Evolutionary conservation across 2,329 filamentous ascomycete species (phyloP).

Genomic region (Teratosphaeriaceae sp.): DNA sequence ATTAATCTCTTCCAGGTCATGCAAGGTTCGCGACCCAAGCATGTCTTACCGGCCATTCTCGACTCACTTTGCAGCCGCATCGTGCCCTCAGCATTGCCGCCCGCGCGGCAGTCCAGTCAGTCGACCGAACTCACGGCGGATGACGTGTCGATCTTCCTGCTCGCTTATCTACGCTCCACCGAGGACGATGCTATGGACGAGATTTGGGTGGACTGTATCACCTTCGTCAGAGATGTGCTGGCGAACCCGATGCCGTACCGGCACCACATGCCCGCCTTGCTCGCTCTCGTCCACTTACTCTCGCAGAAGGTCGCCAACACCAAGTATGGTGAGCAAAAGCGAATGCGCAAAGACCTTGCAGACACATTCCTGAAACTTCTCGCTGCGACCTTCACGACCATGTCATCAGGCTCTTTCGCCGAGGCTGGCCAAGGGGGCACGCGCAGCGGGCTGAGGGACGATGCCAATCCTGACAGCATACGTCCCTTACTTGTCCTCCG

Average conservation of each 20-base stretch:
- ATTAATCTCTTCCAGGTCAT: conserved; percentile 85
- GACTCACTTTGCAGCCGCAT: conserved; percentile 94
- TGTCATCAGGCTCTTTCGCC: conserved; percentile 13
- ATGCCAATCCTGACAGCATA: conserved; percentile 35
- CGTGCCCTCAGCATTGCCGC: conserved; percentile 73
- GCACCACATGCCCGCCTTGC: conserved; percentile 75
- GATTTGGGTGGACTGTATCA: conserved; percentile 92
- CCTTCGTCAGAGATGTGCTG: conserved; percentile 82
- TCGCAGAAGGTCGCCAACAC: conserved; percentile 97
- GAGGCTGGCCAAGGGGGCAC: background rate
- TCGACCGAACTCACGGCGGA: conserved; percentile 77
- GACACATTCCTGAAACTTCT: conserved; percentile 84
- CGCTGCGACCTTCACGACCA: conserved; percentile 82
- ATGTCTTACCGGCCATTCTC: conserved; percentile 89
- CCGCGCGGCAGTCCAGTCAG: conserved; percentile 75
- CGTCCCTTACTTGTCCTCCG: conserved; percentile 77
- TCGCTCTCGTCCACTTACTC: conserved; percentile 84
- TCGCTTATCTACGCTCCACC: conserved; percentile 81
- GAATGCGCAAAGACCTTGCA: conserved; percentile 86
- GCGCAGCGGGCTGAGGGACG: background rate
- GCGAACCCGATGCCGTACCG: conserved; percentile 92
- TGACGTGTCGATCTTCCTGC: conserved; percentile 80
- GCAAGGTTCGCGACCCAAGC: conserved; percentile 82
- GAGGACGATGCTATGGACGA: conserved; percentile 98
- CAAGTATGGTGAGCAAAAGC: conserved; percentile 88